A percentile compares a stretch with the other conserved stretches of the same genome.
phyloP scores from a whole-genome alignment of 305 asterid genomes.

The Withania somnifera region DNA sequence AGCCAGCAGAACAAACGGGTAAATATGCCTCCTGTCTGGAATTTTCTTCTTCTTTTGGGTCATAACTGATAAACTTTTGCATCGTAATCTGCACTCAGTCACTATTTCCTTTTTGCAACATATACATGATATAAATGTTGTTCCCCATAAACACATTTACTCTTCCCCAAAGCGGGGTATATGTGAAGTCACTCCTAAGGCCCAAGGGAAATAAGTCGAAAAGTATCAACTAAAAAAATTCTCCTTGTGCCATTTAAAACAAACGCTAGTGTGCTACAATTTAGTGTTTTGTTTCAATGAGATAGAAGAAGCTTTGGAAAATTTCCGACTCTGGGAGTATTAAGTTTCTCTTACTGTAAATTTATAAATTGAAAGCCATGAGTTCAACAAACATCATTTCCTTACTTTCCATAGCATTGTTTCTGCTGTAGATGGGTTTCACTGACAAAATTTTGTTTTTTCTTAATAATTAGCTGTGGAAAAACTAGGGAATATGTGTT shows the following conservation, averaged over 20 bases:
- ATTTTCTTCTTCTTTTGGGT: neutral
- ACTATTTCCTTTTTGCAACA: neutral
- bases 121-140: neutral
- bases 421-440: neutral
- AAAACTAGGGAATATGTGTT: constrained; percentile 62
- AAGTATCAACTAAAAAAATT: neutral
- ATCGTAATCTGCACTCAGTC: neutral
- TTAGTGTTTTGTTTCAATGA: neutral
- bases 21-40: neutral
- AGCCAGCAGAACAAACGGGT: constrained; percentile 81
- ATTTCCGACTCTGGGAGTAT: neutral
- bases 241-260: neutral
- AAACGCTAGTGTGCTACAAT: neutral
- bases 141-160: neutral
- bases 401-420: neutral
- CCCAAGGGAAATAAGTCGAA: neutral
- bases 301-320: neutral
- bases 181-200: neutral
- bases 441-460: constrained; percentile 6
- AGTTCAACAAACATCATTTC: neutral
- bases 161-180: neutral
- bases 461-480: constrained; percentile 47
- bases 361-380: neutral
- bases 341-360: neutral
- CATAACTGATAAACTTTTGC: neutral